Conservation (phyloP, 1,284 basidiomycete species). For the Irpex sp. region DNA sequence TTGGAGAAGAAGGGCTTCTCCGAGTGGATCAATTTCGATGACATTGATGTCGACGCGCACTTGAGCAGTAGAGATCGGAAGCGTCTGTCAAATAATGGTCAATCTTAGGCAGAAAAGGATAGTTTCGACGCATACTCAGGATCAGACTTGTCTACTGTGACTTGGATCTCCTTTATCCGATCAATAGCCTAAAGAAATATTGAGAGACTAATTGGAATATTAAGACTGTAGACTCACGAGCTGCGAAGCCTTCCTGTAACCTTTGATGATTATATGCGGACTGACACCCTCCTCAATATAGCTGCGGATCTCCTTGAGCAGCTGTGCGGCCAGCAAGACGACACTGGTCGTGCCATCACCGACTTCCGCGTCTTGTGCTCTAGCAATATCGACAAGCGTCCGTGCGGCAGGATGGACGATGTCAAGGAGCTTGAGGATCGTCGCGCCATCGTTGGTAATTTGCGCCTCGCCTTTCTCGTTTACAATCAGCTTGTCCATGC, state of each 20-base stretch:
- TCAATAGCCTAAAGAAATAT: slow-evolving; percentile 65
- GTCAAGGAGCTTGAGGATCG: slow-evolving; percentile 94
- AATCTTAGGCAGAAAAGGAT: not conserved
- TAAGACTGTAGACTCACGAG: slow-evolving; percentile 54
- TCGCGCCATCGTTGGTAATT: slow-evolving; percentile 98
- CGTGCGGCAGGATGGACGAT: slow-evolving; percentile 97
- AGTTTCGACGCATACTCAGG: slow-evolving; percentile 63
- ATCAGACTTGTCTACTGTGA: slow-evolving; percentile 88
- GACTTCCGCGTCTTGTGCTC: slow-evolving; percentile 97
- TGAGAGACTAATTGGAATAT: slow-evolving; percentile 8
- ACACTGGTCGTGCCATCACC: slow-evolving; percentile 98
- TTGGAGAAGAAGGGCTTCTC: slow-evolving; percentile 99
- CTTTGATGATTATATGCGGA: slow-evolving; percentile 97
- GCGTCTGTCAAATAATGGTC: slow-evolving; percentile 44
- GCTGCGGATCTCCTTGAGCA: slow-evolving; percentile 89
- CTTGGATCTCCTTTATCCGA: slow-evolving; percentile 86
- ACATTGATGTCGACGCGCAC: slow-evolving; percentile 99
- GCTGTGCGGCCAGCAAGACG: slow-evolving; percentile 89
- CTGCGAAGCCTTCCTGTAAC: slow-evolving; percentile 86
- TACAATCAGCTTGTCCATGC: slow-evolving; percentile 98
- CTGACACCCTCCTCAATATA: slow-evolving; percentile 98
- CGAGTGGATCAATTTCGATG: slow-evolving; percentile 97
- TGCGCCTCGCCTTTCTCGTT: slow-evolving; percentile 91
- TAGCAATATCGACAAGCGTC: slow-evolving; percentile 95
- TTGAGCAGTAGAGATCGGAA: slow-evolving; percentile 95